phyloP scores from a whole-genome alignment of 768 basidiomycete species.

The Mycena galericulata region DNA sequence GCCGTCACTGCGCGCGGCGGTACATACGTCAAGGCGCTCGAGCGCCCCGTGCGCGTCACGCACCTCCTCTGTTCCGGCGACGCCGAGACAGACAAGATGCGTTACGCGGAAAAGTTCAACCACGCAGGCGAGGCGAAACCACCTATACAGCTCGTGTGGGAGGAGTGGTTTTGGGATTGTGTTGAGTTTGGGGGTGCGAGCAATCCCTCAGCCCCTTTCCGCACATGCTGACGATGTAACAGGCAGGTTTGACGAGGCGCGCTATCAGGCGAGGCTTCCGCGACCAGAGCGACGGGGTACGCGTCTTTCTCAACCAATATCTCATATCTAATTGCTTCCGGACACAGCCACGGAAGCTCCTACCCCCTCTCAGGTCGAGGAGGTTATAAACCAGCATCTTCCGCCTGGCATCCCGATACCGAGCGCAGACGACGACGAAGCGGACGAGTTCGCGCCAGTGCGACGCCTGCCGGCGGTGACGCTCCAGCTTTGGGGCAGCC shows the following conservation, averaged over 20 bases:
- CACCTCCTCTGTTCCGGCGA: constrained; percentile 85
- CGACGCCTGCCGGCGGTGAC: constrained; percentile 72
- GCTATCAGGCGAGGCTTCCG: constrained; percentile 69
- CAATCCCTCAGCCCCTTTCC: constrained; percentile 43
- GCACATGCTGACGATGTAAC: constrained; percentile 14
- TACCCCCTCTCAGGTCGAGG: constrained; percentile 30
- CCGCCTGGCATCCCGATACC: not conserved
- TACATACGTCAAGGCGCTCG: constrained; percentile 77
- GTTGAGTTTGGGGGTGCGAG: constrained; percentile 69
- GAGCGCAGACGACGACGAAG: constrained; percentile 36
- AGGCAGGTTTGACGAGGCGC: constrained; percentile 75
- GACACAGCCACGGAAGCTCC: constrained; percentile 38
- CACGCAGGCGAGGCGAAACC: constrained; percentile 69
- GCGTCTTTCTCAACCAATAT: not conserved
- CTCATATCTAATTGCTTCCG: not conserved
- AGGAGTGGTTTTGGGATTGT: constrained; percentile 98
- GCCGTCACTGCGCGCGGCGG: constrained; percentile 73
- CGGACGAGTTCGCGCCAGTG: constrained; percentile 59
- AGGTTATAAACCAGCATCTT: not conserved
- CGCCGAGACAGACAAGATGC: constrained; percentile 80
- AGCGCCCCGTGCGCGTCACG: constrained; percentile 83
- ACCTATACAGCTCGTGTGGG: constrained; percentile 84
- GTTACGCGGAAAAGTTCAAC: constrained; percentile 82
- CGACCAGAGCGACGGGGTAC: constrained; percentile 66
- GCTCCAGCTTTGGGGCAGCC: constrained; percentile 76